A percentile compares a stretch with the other conserved stretches of the same genome.
These are phyloP conservation scores for Xylaria longipes DNA, from an alignment of 495 filamentous ascomycete species.

Conservation along the genomic window DNA sequence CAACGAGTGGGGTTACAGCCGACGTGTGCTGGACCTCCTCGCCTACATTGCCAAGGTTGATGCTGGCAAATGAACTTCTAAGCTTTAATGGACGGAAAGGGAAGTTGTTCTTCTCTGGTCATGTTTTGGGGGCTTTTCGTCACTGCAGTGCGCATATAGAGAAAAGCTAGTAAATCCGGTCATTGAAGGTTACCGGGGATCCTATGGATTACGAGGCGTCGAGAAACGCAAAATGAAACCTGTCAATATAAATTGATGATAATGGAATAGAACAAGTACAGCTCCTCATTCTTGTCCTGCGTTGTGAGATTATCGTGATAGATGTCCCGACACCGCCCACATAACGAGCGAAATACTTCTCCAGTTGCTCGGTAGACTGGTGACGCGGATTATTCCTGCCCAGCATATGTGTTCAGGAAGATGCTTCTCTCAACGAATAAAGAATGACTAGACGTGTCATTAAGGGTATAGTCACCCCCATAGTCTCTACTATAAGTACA, in stretches of 20 bases:
- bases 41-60: constrained; percentile 92
- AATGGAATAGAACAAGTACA: constrained; percentile 18
- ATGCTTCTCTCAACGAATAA: neutral
- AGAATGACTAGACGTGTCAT: constrained; percentile 2
- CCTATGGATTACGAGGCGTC: constrained; percentile 20
- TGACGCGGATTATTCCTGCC: neutral
- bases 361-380: neutral
- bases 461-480: constrained; percentile 11
- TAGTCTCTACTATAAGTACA: constrained; percentile 27
- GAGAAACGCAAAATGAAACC: constrained; percentile 15
- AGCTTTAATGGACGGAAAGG: constrained; percentile 64
- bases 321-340: neutral
- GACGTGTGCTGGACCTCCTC: constrained; percentile 96
- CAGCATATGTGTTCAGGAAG: neutral
- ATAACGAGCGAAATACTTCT: neutral
- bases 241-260: constrained; percentile 26
- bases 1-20: constrained; percentile 88
- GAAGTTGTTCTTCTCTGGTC: constrained; percentile 37
- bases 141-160: constrained; percentile 8
- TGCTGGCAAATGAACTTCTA: constrained; percentile 47
- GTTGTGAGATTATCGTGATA: neutral
- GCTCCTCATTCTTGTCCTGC: neutral
- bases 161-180: constrained; percentile 14
- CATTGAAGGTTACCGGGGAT: neutral
- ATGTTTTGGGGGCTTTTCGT: neutral